These are phyloP conservation scores for Fusarium scirpi DNA, from an alignment of 2,329 filamentous ascomycete species.

Conservation along the genomic window DNA sequence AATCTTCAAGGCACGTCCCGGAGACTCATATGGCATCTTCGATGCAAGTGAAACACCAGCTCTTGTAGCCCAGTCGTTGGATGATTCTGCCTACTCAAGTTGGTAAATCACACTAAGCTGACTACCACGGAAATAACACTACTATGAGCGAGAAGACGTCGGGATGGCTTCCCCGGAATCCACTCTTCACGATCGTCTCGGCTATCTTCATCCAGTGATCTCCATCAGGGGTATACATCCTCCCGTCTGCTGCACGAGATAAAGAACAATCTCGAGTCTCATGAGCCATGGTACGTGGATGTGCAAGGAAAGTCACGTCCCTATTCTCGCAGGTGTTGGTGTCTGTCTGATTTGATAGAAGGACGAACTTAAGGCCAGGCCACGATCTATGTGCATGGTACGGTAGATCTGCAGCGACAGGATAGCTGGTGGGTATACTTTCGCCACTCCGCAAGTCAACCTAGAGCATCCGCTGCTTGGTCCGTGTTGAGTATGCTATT, in stretches of 20 bases:
- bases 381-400: background rate
- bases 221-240: background rate
- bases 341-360: background rate
- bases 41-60: background rate
- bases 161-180: background rate
- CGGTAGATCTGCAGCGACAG: background rate
- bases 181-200: background rate
- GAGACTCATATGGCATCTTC: background rate
- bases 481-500: too few species aligned
- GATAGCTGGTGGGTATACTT: background rate
- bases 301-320: fast-evolving
- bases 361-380: background rate
- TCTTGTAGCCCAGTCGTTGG: background rate
- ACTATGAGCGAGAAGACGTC: background rate
- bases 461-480: background rate
- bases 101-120: fast-evolving
- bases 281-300: fast-evolving
- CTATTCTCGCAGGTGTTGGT: fast-evolving
- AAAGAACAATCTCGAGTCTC: background rate
- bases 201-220: background rate
- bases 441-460: background rate
- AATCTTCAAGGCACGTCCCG: background rate
- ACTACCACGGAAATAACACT: background rate
- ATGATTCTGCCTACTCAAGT: fast-evolving
- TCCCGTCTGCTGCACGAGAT: fast-evolving